Evolutionary conservation across 768 basidiomycete species (phyloP).

Genomic region (Tricholoma hemisulphureum): DNA sequence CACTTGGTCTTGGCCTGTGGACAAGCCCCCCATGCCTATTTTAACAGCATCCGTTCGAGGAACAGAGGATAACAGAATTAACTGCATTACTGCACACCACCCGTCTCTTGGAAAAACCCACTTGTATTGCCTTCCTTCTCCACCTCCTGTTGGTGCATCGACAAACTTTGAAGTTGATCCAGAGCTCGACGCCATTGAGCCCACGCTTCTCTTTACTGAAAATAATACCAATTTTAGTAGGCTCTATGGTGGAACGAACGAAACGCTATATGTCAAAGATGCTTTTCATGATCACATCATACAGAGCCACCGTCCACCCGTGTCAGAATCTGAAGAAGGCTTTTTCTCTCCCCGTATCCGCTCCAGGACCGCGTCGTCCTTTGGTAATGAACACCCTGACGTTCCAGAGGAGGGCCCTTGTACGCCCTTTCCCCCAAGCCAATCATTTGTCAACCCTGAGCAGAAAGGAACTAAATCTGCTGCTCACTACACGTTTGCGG

Average conservation of each 20-base stretch:
- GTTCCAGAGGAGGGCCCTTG: constrained; percentile 53
- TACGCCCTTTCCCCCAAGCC: constrained; percentile 53
- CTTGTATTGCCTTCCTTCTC: constrained; percentile 88
- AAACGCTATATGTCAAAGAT: constrained; percentile 85
- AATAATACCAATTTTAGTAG: constrained; percentile 96
- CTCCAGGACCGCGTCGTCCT: constrained; percentile 46
- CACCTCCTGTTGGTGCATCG: constrained; percentile 79
- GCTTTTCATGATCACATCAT: constrained; percentile 99
- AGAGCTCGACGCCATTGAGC: constrained; percentile 68
- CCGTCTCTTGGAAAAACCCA: constrained; percentile 71
- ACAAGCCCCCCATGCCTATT: constrained; percentile 64
- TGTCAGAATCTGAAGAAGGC: constrained; percentile 38
- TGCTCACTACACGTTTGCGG: constrained; percentile 83
- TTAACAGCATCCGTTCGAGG: constrained; percentile 53
- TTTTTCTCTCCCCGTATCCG: constrained; percentile 52
- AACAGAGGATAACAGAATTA: constrained; percentile 43
- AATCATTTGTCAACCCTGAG: constrained; percentile 80
- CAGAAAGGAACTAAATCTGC: constrained; percentile 89
- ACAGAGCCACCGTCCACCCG: constrained; percentile 71
- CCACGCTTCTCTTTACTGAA: constrained; percentile 90
- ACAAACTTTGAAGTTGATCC: constrained; percentile 64
- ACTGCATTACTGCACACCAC: constrained; percentile 71
- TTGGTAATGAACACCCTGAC: constrained; percentile 37
- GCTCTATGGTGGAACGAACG: constrained; percentile 86
- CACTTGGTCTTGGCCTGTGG: constrained; percentile 92